Percentiles rank a stretch among this genome's conserved stretches.
These are phyloP conservation scores for Cucumis melo DNA, from an alignment of 306 rosid genomes.

Conservation along the genomic window DNA sequence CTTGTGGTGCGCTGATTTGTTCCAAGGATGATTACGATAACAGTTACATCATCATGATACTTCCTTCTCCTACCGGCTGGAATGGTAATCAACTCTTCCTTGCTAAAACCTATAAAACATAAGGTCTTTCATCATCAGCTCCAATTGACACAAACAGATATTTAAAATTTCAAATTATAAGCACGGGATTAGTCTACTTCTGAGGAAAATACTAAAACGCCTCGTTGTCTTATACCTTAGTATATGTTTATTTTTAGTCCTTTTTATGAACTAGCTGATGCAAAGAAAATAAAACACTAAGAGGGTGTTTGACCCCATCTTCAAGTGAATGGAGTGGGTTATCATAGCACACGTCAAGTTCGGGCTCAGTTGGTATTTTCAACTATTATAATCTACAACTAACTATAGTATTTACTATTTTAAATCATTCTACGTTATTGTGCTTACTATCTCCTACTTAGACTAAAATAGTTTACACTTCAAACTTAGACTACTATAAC, in stretches of 20 bases:
- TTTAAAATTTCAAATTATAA: neutral
- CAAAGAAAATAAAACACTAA: neutral
- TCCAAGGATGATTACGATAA: constrained; percentile 77
- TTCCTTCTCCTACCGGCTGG: constrained; percentile 92
- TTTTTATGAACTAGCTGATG: neutral
- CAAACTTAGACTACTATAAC: too few relatives aligned
- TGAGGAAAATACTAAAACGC: neutral
- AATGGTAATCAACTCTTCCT: constrained; percentile 77
- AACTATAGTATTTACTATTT: too few relatives aligned
- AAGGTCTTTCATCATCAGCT: neutral
- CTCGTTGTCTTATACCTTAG: neutral
- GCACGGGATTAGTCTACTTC: neutral
- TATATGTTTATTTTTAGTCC: too few relatives aligned
- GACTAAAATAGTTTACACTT: too few relatives aligned
- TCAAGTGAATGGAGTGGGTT: too few relatives aligned
- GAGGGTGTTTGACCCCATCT: too few relatives aligned
- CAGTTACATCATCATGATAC: constrained; percentile 93
- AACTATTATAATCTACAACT: too few relatives aligned
- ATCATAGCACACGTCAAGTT: too few relatives aligned
- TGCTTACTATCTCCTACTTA: too few relatives aligned
- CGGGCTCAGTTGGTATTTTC: too few relatives aligned
- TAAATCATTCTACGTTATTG: too few relatives aligned
- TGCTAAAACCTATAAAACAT: constrained; percentile 56
- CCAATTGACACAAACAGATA: neutral
- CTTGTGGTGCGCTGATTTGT: constrained; percentile 79